Conservation (phyloP, 2,329 filamentous ascomycete genomes). For the Sphaerostilbella broomeana region DNA sequence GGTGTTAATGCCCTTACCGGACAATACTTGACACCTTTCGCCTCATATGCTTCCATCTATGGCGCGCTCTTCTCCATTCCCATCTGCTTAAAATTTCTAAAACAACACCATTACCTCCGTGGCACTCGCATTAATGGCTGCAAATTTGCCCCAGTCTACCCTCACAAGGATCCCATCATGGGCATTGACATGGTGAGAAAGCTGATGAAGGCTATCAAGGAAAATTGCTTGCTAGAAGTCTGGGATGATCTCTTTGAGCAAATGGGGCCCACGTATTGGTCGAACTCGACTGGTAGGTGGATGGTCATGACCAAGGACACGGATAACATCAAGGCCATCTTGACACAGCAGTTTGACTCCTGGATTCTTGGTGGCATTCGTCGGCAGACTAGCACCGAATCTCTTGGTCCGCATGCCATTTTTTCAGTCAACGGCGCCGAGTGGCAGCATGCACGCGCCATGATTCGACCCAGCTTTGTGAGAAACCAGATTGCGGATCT, state of each 20-base stretch:
- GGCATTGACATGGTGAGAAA: conserved; percentile 43
- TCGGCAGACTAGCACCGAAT: conserved; percentile 30
- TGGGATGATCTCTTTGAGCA: conserved; percentile 26
- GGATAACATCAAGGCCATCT: conserved; percentile 50
- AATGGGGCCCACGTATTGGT: conserved; percentile 30
- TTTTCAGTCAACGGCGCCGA: conserved; percentile 47
- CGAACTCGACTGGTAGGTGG: conserved; percentile 28
- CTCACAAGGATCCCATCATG: conserved; percentile 48
- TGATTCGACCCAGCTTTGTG: conserved; percentile 49
- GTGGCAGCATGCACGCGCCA: conserved; percentile 46
- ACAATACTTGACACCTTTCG: conserved; percentile 4
- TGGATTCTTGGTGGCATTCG: conserved; percentile 39
- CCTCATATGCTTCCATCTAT: conserved; percentile 14
- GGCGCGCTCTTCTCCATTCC: conserved; percentile 12
- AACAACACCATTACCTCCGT: conserved; percentile 17
- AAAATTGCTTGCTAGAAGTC: conserved; percentile 29
- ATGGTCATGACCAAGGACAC: conserved; percentile 43
- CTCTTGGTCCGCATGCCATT: conserved; percentile 46
- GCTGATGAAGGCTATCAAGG: conserved; percentile 31
- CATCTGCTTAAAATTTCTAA: conserved; percentile 12
- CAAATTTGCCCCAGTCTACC: conserved; percentile 36
- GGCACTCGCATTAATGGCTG: conserved; percentile 38
- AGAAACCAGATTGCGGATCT: conserved; percentile 58
- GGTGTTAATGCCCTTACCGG: conserved; percentile 1
- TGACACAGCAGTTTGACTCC: conserved; percentile 47